These are phyloP conservation scores for Monosporascus sp. DNA, from an alignment of 2,329 filamentous ascomycete genomes.

Conservation along the genomic window DNA sequence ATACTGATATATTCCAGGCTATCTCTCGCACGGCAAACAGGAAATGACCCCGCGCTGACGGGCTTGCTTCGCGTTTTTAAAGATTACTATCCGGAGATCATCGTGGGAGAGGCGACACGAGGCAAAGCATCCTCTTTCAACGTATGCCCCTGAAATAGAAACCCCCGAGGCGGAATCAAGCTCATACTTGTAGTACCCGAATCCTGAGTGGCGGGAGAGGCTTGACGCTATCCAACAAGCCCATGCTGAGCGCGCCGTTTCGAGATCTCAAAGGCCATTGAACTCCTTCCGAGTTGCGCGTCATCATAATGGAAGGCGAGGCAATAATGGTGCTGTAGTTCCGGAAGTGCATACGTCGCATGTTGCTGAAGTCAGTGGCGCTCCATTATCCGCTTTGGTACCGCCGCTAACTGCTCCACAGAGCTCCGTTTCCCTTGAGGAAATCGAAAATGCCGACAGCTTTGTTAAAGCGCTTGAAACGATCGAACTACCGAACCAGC, in stretches of 20 bases:
- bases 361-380: conserved; percentile 54
- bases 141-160: conserved; percentile 26
- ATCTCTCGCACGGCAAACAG: conserved; percentile 52
- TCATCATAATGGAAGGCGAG: conserved; percentile 39
- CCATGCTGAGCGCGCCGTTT: conserved; percentile 43
- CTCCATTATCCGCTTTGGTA: background rate
- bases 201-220: conserved; percentile 66
- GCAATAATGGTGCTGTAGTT: conserved; percentile 47
- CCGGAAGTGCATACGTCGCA: conserved; percentile 71
- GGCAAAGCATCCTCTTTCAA: conserved; percentile 59
- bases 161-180: background rate
- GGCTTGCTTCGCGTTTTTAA: conserved; percentile 79
- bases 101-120: conserved; percentile 63
- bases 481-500: conserved; percentile 75
- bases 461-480: conserved; percentile 71
- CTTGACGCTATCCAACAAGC: conserved; percentile 62
- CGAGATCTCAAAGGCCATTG: conserved; percentile 33
- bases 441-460: conserved; percentile 65
- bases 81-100: conserved; percentile 86
- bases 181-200: conserved; percentile 56
- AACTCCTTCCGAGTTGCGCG: conserved; percentile 61
- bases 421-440: conserved; percentile 65
- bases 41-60: conserved; percentile 68
- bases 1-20: conserved; percentile 38
- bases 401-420: conserved; percentile 31